Evolutionary conservation across 371 early-diverging fungal genomes (phyloP), one percentile per base, ranked within the genome.

Genomic region (Zopfochytrium polystomum): DNA sequence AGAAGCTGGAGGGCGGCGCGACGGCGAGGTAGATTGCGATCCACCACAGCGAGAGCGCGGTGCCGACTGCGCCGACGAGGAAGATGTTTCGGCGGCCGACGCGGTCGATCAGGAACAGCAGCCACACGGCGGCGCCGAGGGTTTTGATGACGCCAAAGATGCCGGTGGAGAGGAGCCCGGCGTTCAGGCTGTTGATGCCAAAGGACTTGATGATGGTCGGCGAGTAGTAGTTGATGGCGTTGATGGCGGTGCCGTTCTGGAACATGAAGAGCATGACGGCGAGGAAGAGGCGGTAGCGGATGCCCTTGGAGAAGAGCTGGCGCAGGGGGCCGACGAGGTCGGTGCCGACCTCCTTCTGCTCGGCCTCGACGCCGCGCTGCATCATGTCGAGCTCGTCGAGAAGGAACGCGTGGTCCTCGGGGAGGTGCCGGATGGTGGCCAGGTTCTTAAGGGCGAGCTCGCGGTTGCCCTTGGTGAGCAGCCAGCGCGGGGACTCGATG

Each of bases 401-500:
- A 33, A 67, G 23, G 0, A 13, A 22, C 6, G 32, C 23, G 51
- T 55, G 42, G 22, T 50, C 23, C 13, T 18, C 0, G 6, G 55
- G 45, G 27, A 38, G 38, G 75, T 70, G 30, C 77, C 80, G 6
- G 72, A 93, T 64, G 23, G 80, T 71, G n/a, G 87, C 80, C 15
- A 93, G 68, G 0, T 84, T 81, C 23, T 63, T 34, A 13, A 79
- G 62, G 6, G 90, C 91, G 33, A 81, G 77, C n/a, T 83, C 83
- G 9, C 73, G 71, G 6, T 83, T 76, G 42, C 67, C 85, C 46
- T 83, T 60, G 48, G 80, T 80, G 29, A 85, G 75, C 42, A 93
- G 73, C 88, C 91, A 92, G 65, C 93, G 87, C 23, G 93, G 93
- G 3, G 92, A 90, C 68, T 71, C 85, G 20, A 93, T 93, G 73